A percentile compares a stretch with the other conserved stretches of the same genome.
phyloP scores from a whole-genome alignment of 176 grass and related monocot genomes.

The Pontederia crassipes region DNA sequence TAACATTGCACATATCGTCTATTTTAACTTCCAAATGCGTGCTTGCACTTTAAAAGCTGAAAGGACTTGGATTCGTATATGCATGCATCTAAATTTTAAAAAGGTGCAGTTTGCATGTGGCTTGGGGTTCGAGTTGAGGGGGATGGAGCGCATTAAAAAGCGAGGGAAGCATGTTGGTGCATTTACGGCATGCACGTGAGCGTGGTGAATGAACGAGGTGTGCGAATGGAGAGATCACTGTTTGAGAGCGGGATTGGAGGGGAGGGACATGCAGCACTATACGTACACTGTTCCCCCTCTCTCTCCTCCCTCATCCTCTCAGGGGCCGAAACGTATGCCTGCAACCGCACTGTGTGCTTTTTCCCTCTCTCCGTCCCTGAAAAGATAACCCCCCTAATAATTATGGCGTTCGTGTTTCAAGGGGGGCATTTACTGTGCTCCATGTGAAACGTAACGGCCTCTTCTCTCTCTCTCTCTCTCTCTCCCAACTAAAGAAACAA shows the following conservation, averaged over 20 bases:
- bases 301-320: neutral
- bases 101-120: neutral
- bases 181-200: slow-evolving; percentile 2
- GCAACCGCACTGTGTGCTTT: no score
- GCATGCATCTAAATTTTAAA: neutral
- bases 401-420: neutral
- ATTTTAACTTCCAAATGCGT: no score
- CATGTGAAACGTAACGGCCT: neutral
- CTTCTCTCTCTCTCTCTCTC: neutral
- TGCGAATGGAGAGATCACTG: neutral
- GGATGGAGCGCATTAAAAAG: neutral
- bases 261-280: neutral
- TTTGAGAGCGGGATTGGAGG: neutral
- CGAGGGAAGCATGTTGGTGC: neutral
- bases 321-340: neutral
- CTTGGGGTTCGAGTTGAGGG: neutral
- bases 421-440: neutral
- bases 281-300: neutral
- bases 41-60: no score
- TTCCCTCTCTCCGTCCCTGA: no score
- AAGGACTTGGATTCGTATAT: neutral
- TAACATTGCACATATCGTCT: no score
- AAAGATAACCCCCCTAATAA: neutral
- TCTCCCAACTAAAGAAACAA: neutral
- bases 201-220: neutral